Evolutionary conservation across 352 stramenopile species (phyloP), one percentile per base, ranked within the genome.

Genomic region (Achlya hypogyna): DNA sequence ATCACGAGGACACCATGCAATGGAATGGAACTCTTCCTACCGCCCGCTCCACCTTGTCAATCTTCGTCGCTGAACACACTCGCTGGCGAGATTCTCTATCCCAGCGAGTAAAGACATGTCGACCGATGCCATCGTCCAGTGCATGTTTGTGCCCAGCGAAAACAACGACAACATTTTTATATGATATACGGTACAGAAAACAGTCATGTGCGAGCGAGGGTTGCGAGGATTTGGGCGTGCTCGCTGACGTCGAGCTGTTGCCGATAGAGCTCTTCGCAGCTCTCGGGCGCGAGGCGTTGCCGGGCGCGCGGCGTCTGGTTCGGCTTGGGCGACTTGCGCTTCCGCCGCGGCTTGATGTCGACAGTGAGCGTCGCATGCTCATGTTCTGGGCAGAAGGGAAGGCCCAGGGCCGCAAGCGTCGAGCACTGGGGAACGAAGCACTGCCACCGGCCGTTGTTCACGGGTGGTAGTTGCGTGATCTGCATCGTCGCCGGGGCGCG

Each of bases 161-260:
- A 18, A 45, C 38, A 9, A 45, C 38, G 49, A 56, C 31, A 27
- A 56, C 49, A 56, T 27, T 20, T n/a, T n/a, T n/a, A n/a, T 56
- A 56, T 12, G 32, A 27, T 62, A 29, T 54, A 54, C 14, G 22
- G 14, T 54, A 32, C 47, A 28, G 53, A 62, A 64, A n/a, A 53
- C 29, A 20, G 16, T 10, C 25, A 56, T 16, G 49, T 56, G 25
- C 56, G 56, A 12, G 25, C 56, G 22, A 64, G 29, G 18, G 29
- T 64, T 10, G 56, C 56, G 10, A 64, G 56, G 25, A 64, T 64
- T 20, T 42, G 56, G 16, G 56, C 56, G 42, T 64, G 56, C 25
- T 64, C 56, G 31, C 49, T 56, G 12, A 56, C 49, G 31, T 56
- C 49, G 25, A 56, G 25, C 31, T 56, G 49, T 20, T 56, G 49